Base-by-base conservation (phyloP, 331 rosid species). In the Cydonia oblonga region DNA sequence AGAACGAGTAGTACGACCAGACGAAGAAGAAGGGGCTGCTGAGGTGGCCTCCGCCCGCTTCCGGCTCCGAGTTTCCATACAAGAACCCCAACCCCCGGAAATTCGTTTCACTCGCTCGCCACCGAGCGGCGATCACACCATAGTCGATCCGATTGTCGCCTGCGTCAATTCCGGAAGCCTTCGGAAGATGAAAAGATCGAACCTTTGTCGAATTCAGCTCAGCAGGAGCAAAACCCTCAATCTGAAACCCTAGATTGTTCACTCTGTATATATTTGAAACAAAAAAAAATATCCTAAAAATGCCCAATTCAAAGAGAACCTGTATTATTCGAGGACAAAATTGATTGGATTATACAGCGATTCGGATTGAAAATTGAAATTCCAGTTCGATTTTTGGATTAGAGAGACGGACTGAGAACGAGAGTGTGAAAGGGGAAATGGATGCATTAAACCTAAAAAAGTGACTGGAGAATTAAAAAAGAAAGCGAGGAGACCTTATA, bases 21-120 rank as follows among this genome's bases (percentile, higher is more conserved):
- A 83, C 24, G 97, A 87, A 15, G 99, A 85, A 82, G 96, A 91
- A 84, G 97, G 99, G 97, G 97, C 99, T 77, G 99, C 89, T 95
- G 97, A 95, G 93, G 97, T 87, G 85, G 96, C 99, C 99, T 95
- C 99, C 96, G 96, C 97, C 99, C 97, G 93, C 97, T 95, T 95
- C 85, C 96, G 97, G 90, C 99, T 95, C 74, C 99, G 99, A 91
- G 99, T 95, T 95, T 95, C 99, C 99, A 95, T 95, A 95, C 99
- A 95, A 95, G 81, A 90, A 87, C 96, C 87, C 85, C 86, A 92
- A 88, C 91, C 97, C 97, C 97, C 83, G 79, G 81, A 75, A 75
- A 82, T 80, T 76, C 63, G 86, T 76, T 65, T 64, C 83, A 30
- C 84, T 88, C 97, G 98, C 92, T 89, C 96, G 88, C 87, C 83